Evolutionary conservation across 2,329 filamentous ascomycete species (phyloP).

Genomic region (Pseudofabraea citricarpa): DNA sequence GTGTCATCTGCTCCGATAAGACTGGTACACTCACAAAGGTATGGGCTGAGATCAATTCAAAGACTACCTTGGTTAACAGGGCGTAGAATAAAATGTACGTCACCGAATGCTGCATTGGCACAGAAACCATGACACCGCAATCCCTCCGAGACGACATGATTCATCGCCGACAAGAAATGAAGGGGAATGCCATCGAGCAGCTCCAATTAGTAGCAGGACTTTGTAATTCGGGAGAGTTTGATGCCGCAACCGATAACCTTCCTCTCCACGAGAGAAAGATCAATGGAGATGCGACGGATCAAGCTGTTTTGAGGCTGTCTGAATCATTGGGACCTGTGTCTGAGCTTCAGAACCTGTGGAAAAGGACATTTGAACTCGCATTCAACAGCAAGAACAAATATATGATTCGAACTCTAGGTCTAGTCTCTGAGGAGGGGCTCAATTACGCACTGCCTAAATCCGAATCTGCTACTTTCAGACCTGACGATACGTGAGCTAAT

Average conservation of each 20-base stretch:
- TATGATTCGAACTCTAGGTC: slow-evolving; percentile 61
- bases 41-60: slow-evolving; percentile 22
- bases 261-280: slow-evolving; percentile 59
- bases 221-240: slow-evolving; percentile 74
- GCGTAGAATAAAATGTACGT: slow-evolving; percentile 67
- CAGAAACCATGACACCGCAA: slow-evolving; percentile 37
- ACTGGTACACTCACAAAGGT: slow-evolving; percentile 61
- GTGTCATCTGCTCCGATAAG: slow-evolving; percentile 73
- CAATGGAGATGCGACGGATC: slow-evolving; percentile 72
- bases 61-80: slow-evolving; percentile 2
- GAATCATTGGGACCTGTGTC: slow-evolving; percentile 58
- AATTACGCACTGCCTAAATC: slow-evolving; percentile 32
- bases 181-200: slow-evolving; percentile 45
- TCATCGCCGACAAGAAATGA: slow-evolving; percentile 14
- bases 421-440: slow-evolving; percentile 34
- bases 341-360: slow-evolving; percentile 58
- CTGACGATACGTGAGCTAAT: slow-evolving; percentile 21
- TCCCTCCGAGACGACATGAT: slow-evolving; percentile 41
- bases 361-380: slow-evolving; percentile 60
- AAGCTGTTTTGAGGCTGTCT: slow-evolving; percentile 67
- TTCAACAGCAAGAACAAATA: slow-evolving; percentile 86
- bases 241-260: slow-evolving; percentile 54
- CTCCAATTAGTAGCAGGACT: slow-evolving; percentile 58
- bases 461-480: slow-evolving; percentile 23
- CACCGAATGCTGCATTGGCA: slow-evolving; percentile 60